phyloP scores from a whole-genome alignment of 257 asterid species.

The Fraxinus pennsylvanica region DNA sequence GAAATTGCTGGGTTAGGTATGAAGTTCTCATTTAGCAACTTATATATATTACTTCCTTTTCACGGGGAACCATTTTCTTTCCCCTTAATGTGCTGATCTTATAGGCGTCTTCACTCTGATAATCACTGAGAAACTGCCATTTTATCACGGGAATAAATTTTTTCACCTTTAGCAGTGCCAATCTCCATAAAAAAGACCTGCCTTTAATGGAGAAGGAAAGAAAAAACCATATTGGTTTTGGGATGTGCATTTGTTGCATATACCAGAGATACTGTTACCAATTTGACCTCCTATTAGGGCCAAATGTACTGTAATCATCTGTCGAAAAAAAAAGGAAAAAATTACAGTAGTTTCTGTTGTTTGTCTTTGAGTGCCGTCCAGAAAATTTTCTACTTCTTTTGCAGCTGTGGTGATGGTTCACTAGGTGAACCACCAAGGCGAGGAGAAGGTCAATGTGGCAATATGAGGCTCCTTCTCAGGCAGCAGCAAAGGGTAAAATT shows the following conservation, averaged over 20 bases:
- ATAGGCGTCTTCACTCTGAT: not conserved
- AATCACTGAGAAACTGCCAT: not conserved
- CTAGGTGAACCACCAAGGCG: constrained; percentile 77
- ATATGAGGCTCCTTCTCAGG: constrained; percentile 90
- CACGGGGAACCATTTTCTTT: not conserved
- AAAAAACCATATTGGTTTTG: not conserved
- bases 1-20: constrained; percentile 98
- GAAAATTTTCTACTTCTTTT: constrained; percentile 20
- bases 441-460: constrained; percentile 92
- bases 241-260: not conserved
- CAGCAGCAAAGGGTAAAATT: constrained; percentile 84
- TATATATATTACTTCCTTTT: not conserved
- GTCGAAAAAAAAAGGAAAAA: not conserved
- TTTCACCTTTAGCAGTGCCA: not conserved
- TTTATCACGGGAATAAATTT: not conserved
- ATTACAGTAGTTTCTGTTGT: not conserved
- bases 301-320: not conserved
- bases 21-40: constrained; percentile 17
- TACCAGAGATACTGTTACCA: not conserved
- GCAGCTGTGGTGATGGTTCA: constrained; percentile 84
- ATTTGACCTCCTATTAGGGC: not conserved
- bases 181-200: not conserved
- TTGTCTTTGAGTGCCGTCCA: not conserved
- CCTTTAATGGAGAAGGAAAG: not conserved
- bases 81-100: not conserved